Evolutionary conservation across 495 filamentous ascomycete genomes (phyloP).

Genomic region (Trichoderma gamsii): DNA sequence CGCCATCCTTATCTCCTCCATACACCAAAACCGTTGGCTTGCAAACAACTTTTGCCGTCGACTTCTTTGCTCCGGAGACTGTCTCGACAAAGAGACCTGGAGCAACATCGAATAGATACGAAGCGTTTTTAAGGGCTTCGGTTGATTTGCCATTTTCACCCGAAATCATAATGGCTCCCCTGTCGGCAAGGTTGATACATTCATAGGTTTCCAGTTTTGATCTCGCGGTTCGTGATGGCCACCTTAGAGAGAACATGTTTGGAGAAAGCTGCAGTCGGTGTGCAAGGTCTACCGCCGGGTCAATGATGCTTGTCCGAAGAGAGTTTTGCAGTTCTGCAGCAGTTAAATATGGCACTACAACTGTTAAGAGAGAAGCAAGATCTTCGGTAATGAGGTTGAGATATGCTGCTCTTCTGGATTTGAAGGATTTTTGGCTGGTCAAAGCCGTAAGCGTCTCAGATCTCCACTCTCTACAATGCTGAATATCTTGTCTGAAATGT

Average conservation of each 20-base stretch:
- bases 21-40: slow-evolving; percentile 13
- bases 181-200: slow-evolving; percentile 14
- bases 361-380: slow-evolving; percentile 13
- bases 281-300: slow-evolving; percentile 15
- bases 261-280: slow-evolving; percentile 18
- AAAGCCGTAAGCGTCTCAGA: slow-evolving; percentile 14
- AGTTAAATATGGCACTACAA: slow-evolving; percentile 10
- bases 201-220: slow-evolving; percentile 14
- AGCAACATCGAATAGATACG: slow-evolving; percentile 16
- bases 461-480: slow-evolving; percentile 16
- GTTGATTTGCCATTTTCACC: background rate
- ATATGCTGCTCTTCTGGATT: slow-evolving; percentile 8
- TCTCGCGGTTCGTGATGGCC: slow-evolving; percentile 8
- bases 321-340: slow-evolving; percentile 12
- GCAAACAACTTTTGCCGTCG: background rate
- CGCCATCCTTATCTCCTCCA: background rate
- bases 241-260: slow-evolving; percentile 11
- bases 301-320: slow-evolving; percentile 15
- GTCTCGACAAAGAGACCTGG: slow-evolving; percentile 18
- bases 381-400: slow-evolving; percentile 13
- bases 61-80: slow-evolving; percentile 6
- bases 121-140: background rate
- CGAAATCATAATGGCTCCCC: background rate
- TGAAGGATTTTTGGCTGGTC: slow-evolving; percentile 11
- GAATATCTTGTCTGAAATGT: background rate